Evolutionary conservation across 257 asterid species (phyloP).

Genomic region (Solanum megistacrolobum): DNA sequence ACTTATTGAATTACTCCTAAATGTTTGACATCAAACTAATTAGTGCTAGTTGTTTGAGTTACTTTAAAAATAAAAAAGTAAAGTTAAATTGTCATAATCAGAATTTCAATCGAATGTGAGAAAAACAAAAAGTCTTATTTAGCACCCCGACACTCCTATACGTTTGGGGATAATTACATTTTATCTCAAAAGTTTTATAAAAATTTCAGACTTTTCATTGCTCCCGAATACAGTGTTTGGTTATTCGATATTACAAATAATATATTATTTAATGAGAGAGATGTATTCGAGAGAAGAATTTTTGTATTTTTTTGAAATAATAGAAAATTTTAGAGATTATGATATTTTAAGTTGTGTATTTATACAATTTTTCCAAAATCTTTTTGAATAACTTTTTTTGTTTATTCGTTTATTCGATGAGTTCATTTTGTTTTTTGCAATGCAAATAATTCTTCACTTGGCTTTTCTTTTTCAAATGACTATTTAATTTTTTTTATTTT

Average conservation of each 20-base stretch:
- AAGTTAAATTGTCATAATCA: background rate
- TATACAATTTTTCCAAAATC: background rate
- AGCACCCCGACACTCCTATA: background rate
- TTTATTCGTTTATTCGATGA: background rate
- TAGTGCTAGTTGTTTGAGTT: background rate
- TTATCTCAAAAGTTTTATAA: background rate
- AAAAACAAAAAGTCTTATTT: background rate
- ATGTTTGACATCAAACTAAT: background rate
- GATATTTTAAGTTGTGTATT: background rate
- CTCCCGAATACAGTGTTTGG: fast-evolving
- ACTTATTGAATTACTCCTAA: background rate
- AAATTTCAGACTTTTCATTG: fast-evolving
- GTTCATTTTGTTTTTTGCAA: background rate
- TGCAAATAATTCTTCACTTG: background rate
- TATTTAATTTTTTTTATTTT: background rate
- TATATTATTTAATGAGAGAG: too few relatives aligned
- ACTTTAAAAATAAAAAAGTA: background rate
- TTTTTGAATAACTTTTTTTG: background rate
- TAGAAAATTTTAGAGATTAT: too few relatives aligned
- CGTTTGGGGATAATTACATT: too few relatives aligned
- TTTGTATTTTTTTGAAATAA: too few relatives aligned
- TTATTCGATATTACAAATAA: too few relatives aligned
- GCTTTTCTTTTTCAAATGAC: background rate
- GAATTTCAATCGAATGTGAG: background rate
- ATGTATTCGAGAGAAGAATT: fast-evolving